Percentiles rank a stretch among this genome's conserved stretches.
Conservation (phyloP, 805 yeast genomes). For the Kluyveromyces nonfermentans region DNA sequence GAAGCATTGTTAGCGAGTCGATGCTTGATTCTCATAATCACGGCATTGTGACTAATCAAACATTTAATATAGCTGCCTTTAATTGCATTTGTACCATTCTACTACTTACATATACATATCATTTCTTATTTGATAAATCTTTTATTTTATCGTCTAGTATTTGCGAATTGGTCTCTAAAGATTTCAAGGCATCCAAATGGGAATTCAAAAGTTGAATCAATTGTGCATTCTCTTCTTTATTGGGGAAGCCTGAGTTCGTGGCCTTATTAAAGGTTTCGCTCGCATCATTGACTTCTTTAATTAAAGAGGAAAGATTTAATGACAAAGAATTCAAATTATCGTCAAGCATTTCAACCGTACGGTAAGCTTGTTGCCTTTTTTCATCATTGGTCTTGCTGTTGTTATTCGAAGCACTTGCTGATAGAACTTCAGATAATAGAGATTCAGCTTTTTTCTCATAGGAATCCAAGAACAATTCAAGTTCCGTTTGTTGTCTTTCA, state of each 20-base stretch:
- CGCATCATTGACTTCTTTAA: conserved; percentile 73
- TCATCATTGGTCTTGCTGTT: conserved; percentile 44
- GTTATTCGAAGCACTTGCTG: conserved; percentile 23
- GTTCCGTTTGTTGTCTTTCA: conserved; percentile 85
- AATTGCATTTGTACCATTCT: background rate
- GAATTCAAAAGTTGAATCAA: conserved; percentile 75
- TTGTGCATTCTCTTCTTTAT: conserved; percentile 41
- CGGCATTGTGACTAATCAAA: background rate
- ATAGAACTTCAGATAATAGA: conserved; percentile 29
- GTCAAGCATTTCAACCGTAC: conserved; percentile 75
- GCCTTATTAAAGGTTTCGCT: conserved; percentile 71
- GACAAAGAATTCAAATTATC: conserved; percentile 74
- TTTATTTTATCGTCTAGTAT: conserved; percentile 59
- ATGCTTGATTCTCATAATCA: background rate
- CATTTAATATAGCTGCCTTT: background rate
- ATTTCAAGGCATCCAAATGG: conserved; percentile 82
- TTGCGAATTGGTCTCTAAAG: conserved; percentile 69
- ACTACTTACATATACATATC: background rate
- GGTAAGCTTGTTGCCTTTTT: conserved; percentile 83
- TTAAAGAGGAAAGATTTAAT: conserved; percentile 61
- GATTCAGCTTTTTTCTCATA: conserved; percentile 49
- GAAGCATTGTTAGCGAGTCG: background rate
- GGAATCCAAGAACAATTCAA: conserved; percentile 70
- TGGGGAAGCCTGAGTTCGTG: conserved; percentile 28
- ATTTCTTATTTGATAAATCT: conserved; percentile 11